Base-by-base conservation (phyloP, 2,329 filamentous ascomycete species). In the Aureobasidium uvarum region DNA sequence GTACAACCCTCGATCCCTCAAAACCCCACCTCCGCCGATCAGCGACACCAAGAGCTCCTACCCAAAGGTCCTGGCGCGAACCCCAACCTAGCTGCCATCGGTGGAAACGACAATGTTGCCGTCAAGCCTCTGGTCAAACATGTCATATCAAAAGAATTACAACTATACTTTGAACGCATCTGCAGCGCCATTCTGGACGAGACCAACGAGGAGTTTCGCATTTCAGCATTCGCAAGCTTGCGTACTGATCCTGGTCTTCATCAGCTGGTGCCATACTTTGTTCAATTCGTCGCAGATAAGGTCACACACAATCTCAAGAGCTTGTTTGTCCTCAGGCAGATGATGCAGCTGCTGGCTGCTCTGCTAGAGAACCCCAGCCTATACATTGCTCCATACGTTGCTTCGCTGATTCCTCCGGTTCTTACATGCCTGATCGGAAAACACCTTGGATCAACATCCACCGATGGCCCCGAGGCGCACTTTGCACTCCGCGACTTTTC, bases 1-100 rank as follows among this genome's bases (percentile, higher is more conserved):
- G 95, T 98, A 33, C 94, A 99, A 75, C 95, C 95, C 2, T 91
- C 92, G 0, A 97, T 98, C 71, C 92, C 94, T 1, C 94, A 98
- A 77, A 99, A 99, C 76, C 95, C 95, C 7, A 95, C 92, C 39
- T 71, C 74, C 48, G 72, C 74, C 36, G 93, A 97, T 75, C 88
- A 91, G 36, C 85, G 91, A 67, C 87, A 89, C 60, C 89, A 93
- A 74, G 93, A 97, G 72, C 84, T 97, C 36, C 83, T 96, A 20
- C 90, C 93, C 38, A 98, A 97, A 79, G 94, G 93, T 6, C 89
- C 92, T 3, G 91, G 91, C 68, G 91, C 91, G 25, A 96, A 96
- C 73, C 88, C 90, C 5, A 90, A 91, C 51, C 83, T 97, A 48
- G 90, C 92, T 31, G 91, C 91, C 18, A 85, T 93, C 70, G 89